phyloP scores from a whole-genome alignment of 2,329 filamentous ascomycete species.

The Tympanopsis confertula region DNA sequence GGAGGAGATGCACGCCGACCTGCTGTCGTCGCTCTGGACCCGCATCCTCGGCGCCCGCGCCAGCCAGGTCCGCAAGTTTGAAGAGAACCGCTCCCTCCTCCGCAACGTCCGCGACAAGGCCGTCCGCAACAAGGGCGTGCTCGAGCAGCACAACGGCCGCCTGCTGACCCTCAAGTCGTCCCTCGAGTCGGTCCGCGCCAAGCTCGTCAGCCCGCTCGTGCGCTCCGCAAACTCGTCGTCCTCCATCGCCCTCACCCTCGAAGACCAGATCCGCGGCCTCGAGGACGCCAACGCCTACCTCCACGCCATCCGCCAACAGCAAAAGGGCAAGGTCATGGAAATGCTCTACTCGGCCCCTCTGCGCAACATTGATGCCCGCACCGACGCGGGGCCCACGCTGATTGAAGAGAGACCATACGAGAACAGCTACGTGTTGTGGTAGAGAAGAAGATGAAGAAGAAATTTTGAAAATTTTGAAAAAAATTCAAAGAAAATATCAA shows the following conservation, averaged over 20 bases:
- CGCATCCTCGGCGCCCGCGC: constrained; percentile 69
- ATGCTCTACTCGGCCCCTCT: constrained; percentile 46
- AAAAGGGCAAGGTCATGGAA: constrained; percentile 76
- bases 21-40: constrained; percentile 77
- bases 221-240: constrained; percentile 39
- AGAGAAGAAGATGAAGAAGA: too few relatives aligned
- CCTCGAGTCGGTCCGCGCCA: constrained; percentile 71
- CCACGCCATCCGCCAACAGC: constrained; percentile 60
- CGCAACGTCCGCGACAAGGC: constrained; percentile 71
- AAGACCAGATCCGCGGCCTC: constrained; percentile 75
- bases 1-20: constrained; percentile 68
- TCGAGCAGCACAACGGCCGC: constrained; percentile 77
- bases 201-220: constrained; percentile 75
- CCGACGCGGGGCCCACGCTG: too few relatives aligned
- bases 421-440: too few relatives aligned
- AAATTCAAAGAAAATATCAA: too few relatives aligned
- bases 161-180: constrained; percentile 76
- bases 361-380: too few relatives aligned
- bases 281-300: constrained; percentile 72
- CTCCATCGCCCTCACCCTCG: constrained; percentile 59
- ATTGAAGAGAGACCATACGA: too few relatives aligned
- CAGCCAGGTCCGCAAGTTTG: constrained; percentile 71
- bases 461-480: too few relatives aligned
- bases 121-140: constrained; percentile 73
- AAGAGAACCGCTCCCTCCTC: constrained; percentile 75